Conservation (phyloP, 208 protist genomes). For the Leishmania turanica region DNA sequence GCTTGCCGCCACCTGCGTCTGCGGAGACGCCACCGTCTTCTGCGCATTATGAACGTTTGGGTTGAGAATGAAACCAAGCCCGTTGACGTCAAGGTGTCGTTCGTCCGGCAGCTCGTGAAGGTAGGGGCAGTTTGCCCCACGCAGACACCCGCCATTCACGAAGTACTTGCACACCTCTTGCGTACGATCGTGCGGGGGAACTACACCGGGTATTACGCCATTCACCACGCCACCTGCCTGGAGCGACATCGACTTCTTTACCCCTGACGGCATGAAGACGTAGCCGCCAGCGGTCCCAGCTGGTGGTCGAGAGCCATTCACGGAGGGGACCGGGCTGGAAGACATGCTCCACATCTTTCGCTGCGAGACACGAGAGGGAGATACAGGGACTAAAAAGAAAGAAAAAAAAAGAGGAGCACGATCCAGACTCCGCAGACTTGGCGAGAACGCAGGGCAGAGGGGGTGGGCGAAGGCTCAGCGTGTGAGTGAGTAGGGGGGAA, state of each 20-base stretch:
- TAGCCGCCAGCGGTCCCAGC: constrained; percentile 36
- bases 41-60: constrained; percentile 89
- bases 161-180: constrained; percentile 91
- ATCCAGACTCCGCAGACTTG: neutral
- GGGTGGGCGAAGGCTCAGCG: neutral
- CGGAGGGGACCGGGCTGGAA: constrained; percentile 36
- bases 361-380: neutral
- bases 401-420: neutral
- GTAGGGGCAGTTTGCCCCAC: constrained; percentile 77
- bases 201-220: constrained; percentile 37
- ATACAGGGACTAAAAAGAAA: constrained; percentile 1
- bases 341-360: constrained; percentile 45
- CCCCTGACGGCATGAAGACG: constrained; percentile 40
- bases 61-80: constrained; percentile 87
- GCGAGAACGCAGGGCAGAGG: neutral
- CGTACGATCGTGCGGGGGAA: constrained; percentile 62
- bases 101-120: constrained; percentile 89
- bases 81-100: constrained; percentile 88
- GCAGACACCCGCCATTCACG: constrained; percentile 87
- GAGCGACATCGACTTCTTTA: constrained; percentile 33
- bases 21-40: constrained; percentile 67
- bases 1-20: constrained; percentile 25
- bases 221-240: constrained; percentile 21
- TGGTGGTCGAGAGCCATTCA: constrained; percentile 24
- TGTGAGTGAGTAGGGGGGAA: neutral